Base-by-base conservation (phyloP, 352 stramenopile genomes). In the Blastocystis sp. region DNA sequence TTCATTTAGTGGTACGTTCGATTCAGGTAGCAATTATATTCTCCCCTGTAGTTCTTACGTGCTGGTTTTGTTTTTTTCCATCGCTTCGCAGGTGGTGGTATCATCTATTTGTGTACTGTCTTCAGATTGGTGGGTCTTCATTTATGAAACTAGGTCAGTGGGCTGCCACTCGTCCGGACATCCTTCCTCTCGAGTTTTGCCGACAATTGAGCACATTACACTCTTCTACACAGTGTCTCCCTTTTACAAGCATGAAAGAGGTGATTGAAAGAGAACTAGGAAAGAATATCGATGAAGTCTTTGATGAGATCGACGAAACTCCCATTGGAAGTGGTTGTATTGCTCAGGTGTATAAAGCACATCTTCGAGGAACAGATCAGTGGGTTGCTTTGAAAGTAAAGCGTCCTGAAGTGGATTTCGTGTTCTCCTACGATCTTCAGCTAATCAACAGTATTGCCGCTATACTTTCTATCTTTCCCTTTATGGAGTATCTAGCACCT, bases 131-230 rank as follows among this genome's bases (percentile, higher is more conserved):
- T 22, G 78, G 78, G 17, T 27, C 78, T 30, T 59, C 51, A 17
- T 89, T 89, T 40, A 70, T 89, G 66, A 89, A 89, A 64, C 30
- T 89, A 27, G 78, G 78, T 13, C 78, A 89, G 48, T 89, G 78
- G 78, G 78, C 78, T 13, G 56, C 78, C 11, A 89, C 78, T 15
- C 78, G 78, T 57, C 78, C 78, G 13, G 78, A 89, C 44, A 89
- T 89, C 42, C 48, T 89, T n/a, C 78, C 78, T 13, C 27, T 89
- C 5, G 78, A 89, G 11, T 57, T 89, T 33, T 89, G 78, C 44
- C 19, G 37, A 9, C 30, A 78, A 51, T 62, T 89, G 22, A 79
- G 60, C 24, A 77, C 60, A 13, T 56, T 89, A 7, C 58, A 89
- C 58, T 62, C 66, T 0, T 76, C 60, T 11, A 89, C 60, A 7